Percentiles rank a stretch among this genome's conserved stretches.
Conservation (phyloP, 2,329 filamentous ascomycete genomes). For the Nannizzia gypsea region DNA sequence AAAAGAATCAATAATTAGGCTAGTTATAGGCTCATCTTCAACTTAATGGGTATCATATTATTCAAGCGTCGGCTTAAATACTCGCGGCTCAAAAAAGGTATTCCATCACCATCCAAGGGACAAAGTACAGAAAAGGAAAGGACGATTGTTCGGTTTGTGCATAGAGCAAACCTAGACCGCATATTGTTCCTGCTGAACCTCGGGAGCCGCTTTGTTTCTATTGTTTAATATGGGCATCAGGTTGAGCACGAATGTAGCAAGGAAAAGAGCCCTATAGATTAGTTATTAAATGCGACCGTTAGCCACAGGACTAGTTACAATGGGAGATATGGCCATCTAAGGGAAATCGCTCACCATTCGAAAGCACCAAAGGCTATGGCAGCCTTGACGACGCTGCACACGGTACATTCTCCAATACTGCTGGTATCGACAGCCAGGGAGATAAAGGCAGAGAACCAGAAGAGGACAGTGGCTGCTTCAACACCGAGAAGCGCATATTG, state of each 20-base stretch:
- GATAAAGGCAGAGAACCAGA: slow-evolving; percentile 83
- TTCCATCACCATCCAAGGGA: neutral
- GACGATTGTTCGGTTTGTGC: neutral
- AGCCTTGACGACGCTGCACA: slow-evolving; percentile 49
- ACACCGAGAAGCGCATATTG: slow-evolving; percentile 53
- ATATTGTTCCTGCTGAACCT: neutral
- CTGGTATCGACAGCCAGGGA: slow-evolving; percentile 58
- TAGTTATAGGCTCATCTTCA: neutral
- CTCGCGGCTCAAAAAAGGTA: neutral
- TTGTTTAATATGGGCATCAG: slow-evolving; percentile 11
- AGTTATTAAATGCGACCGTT: too few relatives aligned
- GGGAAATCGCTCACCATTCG: slow-evolving; percentile 32
- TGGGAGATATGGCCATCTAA: neutral
- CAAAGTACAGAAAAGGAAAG: neutral
- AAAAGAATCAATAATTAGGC: neutral
- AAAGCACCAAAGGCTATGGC: slow-evolving; percentile 39
- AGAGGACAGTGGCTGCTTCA: slow-evolving; percentile 64
- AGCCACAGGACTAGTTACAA: too few relatives aligned
- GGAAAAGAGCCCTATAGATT: slow-evolving; percentile 32
- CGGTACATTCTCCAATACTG: slow-evolving; percentile 43
- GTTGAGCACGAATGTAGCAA: slow-evolving; percentile 9
- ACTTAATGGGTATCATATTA: slow-evolving; percentile 1
- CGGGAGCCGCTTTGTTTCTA: slow-evolving; percentile 5
- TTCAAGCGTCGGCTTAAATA: neutral
- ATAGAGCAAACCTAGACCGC: slow-evolving; percentile 1